A percentile compares a stretch with the other conserved stretches of the same genome.
Conservation (phyloP, 1,139 yeast species). For the Hanseniaspora gamundiae region DNA sequence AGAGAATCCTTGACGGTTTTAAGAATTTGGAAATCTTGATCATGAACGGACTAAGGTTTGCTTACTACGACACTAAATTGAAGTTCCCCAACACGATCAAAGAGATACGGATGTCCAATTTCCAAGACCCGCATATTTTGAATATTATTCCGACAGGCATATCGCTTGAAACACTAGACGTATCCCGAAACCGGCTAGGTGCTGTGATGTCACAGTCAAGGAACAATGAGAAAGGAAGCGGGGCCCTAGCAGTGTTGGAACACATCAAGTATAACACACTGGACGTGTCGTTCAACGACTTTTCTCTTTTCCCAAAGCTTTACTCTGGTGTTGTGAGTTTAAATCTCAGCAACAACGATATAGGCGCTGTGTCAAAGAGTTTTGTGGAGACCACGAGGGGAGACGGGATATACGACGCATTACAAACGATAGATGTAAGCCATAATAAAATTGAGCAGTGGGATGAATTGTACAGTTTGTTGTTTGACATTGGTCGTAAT, state of each 20-base stretch:
- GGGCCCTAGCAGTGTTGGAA: not conserved
- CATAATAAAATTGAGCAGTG: conserved; percentile 35
- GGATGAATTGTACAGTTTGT: conserved; percentile 33
- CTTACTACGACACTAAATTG: conserved; percentile 27
- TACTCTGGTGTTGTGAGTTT: not conserved
- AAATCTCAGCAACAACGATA: not conserved
- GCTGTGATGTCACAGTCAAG: conserved; percentile 11
- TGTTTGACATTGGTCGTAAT: conserved; percentile 28
- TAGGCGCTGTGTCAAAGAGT: not conserved
- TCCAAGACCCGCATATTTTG: not conserved
- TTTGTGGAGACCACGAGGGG: too few species aligned
- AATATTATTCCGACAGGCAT: not conserved
- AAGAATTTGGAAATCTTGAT: conserved; percentile 34
- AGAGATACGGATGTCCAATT: not conserved
- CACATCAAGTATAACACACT: conserved; percentile 19
- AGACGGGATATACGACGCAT: too few species aligned
- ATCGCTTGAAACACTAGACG: not conserved
- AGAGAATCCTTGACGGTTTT: conserved; percentile 31
- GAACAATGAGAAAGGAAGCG: conserved; percentile 1
- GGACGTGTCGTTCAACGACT: conserved; percentile 36
- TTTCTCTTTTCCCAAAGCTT: conserved; percentile 13
- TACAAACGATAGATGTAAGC: conserved; percentile 34
- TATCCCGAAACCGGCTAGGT: not conserved
- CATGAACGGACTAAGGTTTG: conserved; percentile 27
- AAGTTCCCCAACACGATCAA: conserved; percentile 8